Evolutionary conservation across 2,329 filamentous ascomycete species (phyloP).

Genomic region (Trichoderma endophyticum): DNA sequence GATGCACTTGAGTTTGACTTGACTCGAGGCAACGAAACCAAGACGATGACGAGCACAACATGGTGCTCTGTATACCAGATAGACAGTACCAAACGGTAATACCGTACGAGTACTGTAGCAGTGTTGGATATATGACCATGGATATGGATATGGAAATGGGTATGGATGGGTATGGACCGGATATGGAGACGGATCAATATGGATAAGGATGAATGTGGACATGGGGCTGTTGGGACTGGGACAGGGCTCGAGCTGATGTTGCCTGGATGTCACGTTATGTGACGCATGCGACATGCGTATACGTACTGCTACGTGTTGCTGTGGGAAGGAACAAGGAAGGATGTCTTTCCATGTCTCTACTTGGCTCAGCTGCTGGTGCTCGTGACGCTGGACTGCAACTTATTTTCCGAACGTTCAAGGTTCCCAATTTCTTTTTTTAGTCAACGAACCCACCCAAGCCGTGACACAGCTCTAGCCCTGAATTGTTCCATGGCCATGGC

Average conservation of each 20-base stretch:
- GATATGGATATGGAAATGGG: background rate
- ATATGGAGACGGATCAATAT: background rate
- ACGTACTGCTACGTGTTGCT: background rate
- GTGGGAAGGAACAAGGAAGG: background rate
- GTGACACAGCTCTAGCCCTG: background rate
- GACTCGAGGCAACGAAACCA: background rate
- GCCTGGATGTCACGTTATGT: constrained; percentile 12
- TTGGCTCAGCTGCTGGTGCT: background rate
- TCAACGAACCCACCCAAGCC: background rate
- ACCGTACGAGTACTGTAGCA: background rate
- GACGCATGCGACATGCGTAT: background rate
- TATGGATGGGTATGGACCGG: background rate
- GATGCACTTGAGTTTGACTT: background rate
- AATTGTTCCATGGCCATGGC: background rate
- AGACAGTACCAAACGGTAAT: background rate
- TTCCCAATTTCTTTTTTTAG: constrained; percentile 8
- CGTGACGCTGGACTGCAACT: background rate
- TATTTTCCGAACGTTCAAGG: background rate
- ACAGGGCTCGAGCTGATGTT: background rate
- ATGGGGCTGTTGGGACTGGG: background rate
- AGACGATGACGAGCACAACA: too few species aligned
- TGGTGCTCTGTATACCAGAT: background rate
- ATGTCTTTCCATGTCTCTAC: background rate
- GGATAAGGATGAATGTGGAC: background rate
- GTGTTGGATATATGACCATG: background rate